Evolutionary conservation across 2,329 filamentous ascomycete genomes (phyloP), one percentile per base, ranked within the genome.

Genomic region (Fusarium tuaranense): DNA sequence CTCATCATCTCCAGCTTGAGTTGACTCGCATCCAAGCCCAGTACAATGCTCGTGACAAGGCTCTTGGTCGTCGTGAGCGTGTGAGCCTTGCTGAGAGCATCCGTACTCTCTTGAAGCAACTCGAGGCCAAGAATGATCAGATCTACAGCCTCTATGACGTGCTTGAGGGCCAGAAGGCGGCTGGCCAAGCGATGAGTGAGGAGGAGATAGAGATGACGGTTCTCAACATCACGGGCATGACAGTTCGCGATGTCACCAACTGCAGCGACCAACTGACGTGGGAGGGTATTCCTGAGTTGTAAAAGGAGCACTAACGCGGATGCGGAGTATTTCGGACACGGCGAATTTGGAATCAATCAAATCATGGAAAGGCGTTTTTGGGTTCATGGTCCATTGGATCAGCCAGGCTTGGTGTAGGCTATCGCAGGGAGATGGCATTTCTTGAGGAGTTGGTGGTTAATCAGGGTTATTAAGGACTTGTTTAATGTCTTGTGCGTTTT

Each of bases 121-220:
- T 95, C 27, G 92, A 95, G 78, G 87, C 89, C 78, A 95, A 95
- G 83, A 91, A 91, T 30, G 92, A 94, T 71, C 93, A 95, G 81
- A 92, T 97, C 48, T 97, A 97, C 83, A 89, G 90, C 48, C 86
- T 97, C 16, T 94, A 95, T 77, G 95, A 97, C 81, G 94, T 97
- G 1, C 86, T 97, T 1, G 94, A 96, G 82, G 94, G 92, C 7
- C 93, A 95, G 81, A 94, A 93, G 84, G 86, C 87, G 38, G 87
- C 88, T 4, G 91, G 91, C 0, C 88, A 90, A 78, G 86, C 88
- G 73, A 92, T 93, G 87, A 89, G 86, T 1, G 87, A 90, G 74
- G 88, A 90, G 22, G 88, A 91, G 77, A 85, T 92, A 51, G 91
- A 93, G 77, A 86, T 91, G 77, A 94, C 92, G 1, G 86, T 94